Evolutionary conservation across 805 yeast genomes (phyloP), one percentile per base, ranked within the genome.

Genomic region (Candida jianshihensis): DNA sequence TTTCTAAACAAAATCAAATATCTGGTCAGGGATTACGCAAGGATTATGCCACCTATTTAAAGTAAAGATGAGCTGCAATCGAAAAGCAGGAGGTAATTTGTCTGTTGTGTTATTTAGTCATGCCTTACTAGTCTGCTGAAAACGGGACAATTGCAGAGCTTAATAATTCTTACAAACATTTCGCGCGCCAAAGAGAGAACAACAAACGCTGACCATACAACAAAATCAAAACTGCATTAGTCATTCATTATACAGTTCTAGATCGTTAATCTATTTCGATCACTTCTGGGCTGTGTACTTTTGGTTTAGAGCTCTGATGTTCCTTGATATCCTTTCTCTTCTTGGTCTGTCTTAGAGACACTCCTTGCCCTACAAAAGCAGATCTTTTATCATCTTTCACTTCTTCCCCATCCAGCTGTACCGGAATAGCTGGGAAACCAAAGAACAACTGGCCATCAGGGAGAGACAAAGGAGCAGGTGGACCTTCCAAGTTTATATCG

Each of bases 371-470:
- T 1, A 43, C 43, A 53, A 74, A 86, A 37, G 54, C 51, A 11
- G 47, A 39, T 22, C 43, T 29, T 31, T 48, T 48, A 0, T 56
- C 51, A 5, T 52, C 59, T 4, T 53, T 54, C 8, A 44, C 51
- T 7, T 58, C 64, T 2, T 43, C 47, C 5, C 59, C 60, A 17
- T 61, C 71, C 7, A 51, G 63, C 19, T 58, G 63, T 19, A 69
- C 70, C 4, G 73, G 56, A 0, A 61, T 55, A 1, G 82, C 73
- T 0, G 97, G 97, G 56, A 80, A 92, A 1, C 99, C 99, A 57
- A 92, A 89, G 54, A 92, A 92, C 12, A 92, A 66, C 57, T 87
- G 90, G 18, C 95, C 95, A 27, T 73, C 81, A 0, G 96, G 94
- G 29, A 92, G 63, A 6, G 66, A 60, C 37, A 92, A 63, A 9